Base-by-base conservation (phyloP, 148 eudicot genomes). In the Rhododendron kiyosumense region DNA sequence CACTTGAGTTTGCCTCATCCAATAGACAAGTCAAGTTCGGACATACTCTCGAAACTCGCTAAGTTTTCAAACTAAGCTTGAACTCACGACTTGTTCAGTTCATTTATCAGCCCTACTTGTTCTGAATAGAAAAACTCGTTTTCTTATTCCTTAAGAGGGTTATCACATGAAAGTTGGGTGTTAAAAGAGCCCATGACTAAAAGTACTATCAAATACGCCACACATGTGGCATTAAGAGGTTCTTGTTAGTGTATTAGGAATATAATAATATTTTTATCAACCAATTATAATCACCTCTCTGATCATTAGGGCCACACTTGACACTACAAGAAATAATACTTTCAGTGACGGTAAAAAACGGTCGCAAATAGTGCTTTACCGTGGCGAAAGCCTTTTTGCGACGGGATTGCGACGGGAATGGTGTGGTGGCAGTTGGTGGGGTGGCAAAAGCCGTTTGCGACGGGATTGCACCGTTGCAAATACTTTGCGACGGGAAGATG, bases 241-340 rank as follows among this genome's bases (percentile, higher is more conserved):
- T 71, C 36, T 71, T 71, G 20, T 1, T 38, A 71, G 76, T 12
- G 76, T 30, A n/a, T 38, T 38, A 38, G 41, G 41, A 38, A 38
- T 65, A 71, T 14, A 71, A 13, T 30, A 71, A 24, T 24, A 43
- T 43, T 26, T n/a, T 7, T 7, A 77, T 9, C 41, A 71, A 45
- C 67, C 65, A 67, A 83, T n/a, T n/a, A n/a, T 83, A 12, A 79
- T 79, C 6, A 59, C 57, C 77, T 26, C 76, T 67, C 41, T 67
- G 69, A 83, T 83, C 57, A 65, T 46, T 83, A 45, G n/a, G 57
- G 8, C 43, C 41, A 43, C 59, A 34, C 13, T 12, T 71, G 18
- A n/a, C n/a, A 54, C 61, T 54, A n/a, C 38, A 54, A 54, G 61
- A 32, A 32, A 32, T 32, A 32, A n/a, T n/a, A n/a, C n/a, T n/a